Evolutionary conservation across 495 filamentous ascomycete species (phyloP).

Genomic region (Aspergillus sclerotioniger): DNA sequence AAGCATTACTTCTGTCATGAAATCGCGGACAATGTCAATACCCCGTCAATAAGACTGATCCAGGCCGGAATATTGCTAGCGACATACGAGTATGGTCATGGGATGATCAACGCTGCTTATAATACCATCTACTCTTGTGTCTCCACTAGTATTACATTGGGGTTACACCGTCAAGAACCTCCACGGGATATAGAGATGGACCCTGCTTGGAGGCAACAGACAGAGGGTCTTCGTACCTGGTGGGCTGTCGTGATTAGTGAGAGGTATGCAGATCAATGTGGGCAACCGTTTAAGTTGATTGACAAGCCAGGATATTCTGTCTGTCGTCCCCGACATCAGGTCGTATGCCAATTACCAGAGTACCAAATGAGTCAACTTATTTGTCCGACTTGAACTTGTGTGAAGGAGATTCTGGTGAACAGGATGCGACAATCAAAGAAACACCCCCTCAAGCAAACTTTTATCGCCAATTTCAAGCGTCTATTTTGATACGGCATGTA

Average conservation of each 20-base stretch:
- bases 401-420: background rate
- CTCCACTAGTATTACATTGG: background rate
- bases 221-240: background rate
- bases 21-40: background rate
- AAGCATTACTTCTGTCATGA: background rate
- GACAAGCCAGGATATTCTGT: background rate
- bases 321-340: background rate
- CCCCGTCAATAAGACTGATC: background rate
- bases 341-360: background rate
- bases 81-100: background rate
- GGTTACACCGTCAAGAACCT: background rate
- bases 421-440: background rate
- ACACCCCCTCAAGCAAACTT: background rate
- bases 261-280: background rate
- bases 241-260: background rate
- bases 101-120: background rate
- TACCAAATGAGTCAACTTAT: background rate
- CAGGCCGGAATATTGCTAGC: background rate
- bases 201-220: background rate
- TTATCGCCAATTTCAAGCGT: background rate
- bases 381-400: background rate
- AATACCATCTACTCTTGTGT: background rate
- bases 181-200: background rate
- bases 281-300: background rate
- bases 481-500: background rate